Base-by-base conservation (phyloP, 2,329 filamentous ascomycete genomes). In the Helminthosporium solani region DNA sequence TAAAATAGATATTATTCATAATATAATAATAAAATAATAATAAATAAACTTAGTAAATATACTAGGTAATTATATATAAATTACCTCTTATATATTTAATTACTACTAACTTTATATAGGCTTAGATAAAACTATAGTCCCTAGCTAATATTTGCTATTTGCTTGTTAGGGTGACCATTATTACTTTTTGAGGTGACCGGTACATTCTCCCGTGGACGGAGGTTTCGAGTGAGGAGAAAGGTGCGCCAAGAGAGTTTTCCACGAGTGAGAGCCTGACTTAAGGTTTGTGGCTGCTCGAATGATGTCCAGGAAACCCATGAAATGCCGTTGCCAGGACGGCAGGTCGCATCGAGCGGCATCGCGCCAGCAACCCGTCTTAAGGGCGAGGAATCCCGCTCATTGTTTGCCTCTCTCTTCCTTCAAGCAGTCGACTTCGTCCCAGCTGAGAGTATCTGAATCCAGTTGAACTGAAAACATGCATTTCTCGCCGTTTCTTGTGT, bases 301-400 rank as follows among this genome's bases (percentile, higher is more conserved):
- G 12, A 27, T 12, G 7, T 12, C 25, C 12, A 27, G 19, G n/a
- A 9, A 16, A 18, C 47, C 41, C 30, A 47, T 47, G 42, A 44
- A 47, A 42, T 72, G 49, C 72, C 73, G 52, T 73, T 69, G 70
- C 74, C 67, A 49, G 66, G 66, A 45, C 70, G n/a, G 20, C 53
- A 52, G 34, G 3, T 14, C 15, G 52, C 51, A 53, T 44, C 25
- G 48, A 42, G 41, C 46, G 47, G 46, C 41, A 43, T 25, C 41
- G 33, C 25, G 20, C 19, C 33, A 30, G 33, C 33, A 42, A 50
- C 42, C 34, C 30, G 35, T 50, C 45, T 55, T 56, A 58, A 53
- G 51, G 46, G 28, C 33, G 20, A 27, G 11, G 9, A 25, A 27
- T n/a, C n/a, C 39, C 38, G 28, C 28, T 15, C 16, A 44, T 16